Evolutionary conservation across 305 asterid genomes (phyloP).

Genomic region (Ajuga reptans): DNA sequence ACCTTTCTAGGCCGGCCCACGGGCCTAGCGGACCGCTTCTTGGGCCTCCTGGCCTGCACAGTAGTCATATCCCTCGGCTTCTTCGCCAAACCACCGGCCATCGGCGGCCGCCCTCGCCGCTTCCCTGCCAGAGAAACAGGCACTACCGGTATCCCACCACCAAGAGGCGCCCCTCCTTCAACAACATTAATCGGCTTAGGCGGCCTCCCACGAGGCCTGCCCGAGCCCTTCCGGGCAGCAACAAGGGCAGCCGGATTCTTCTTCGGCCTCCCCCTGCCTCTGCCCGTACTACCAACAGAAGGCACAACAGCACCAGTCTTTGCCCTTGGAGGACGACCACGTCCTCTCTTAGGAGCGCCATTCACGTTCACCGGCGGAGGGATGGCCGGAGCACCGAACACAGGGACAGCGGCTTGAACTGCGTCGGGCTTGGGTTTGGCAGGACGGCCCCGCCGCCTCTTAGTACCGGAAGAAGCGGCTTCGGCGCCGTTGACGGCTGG

Average conservation of each 20-base stretch:
- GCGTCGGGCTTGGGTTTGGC: conserved; percentile 51
- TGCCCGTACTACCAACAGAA: conserved; percentile 22
- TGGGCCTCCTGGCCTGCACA: conserved; percentile 29
- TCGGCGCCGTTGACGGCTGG: conserved; percentile 25
- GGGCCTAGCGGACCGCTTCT: conserved; percentile 58
- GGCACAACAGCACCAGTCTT: conserved; percentile 26
- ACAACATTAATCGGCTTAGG: conserved; percentile 34
- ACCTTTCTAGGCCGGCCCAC: conserved; percentile 82
- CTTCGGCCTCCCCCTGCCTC: conserved; percentile 45
- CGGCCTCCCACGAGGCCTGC: conserved; percentile 67
- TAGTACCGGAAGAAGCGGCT: conserved; percentile 25
- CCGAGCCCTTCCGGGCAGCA: conserved; percentile 15
- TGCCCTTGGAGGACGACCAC: conserved; percentile 44
- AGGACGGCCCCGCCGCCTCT: conserved; percentile 64
- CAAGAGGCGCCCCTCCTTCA: conserved; percentile 25
- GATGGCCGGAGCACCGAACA: conserved; percentile 23
- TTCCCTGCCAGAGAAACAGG: conserved; percentile 26
- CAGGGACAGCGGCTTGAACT: conserved; percentile 35
- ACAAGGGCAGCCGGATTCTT: conserved; percentile 9
- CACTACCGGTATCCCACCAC: not conserved
- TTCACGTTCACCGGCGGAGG: conserved; percentile 29
- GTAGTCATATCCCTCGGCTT: conserved; percentile 19
- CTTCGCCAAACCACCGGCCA: conserved; percentile 28
- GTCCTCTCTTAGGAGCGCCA: conserved; percentile 36
- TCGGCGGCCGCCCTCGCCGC: conserved; percentile 67